A percentile compares a stretch with the other conserved stretches of the same genome.
phyloP scores from a whole-genome alignment of 176 grass and related monocot genomes.

The Cenchrus fungigraminus region DNA sequence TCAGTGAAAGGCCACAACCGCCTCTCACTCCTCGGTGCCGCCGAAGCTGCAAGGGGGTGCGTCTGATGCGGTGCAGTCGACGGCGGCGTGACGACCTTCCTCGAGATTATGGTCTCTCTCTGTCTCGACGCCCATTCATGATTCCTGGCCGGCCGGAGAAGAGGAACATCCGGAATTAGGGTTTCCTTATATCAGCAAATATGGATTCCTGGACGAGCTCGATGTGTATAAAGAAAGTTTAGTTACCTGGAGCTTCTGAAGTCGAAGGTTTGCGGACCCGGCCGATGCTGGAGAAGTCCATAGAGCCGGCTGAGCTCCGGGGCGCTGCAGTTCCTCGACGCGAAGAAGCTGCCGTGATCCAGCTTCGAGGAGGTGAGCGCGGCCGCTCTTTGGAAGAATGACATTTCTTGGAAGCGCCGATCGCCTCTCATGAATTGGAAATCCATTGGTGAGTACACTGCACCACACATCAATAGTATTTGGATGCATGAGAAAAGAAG shows the following conservation, averaged over 20 bases:
- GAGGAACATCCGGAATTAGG: conserved; percentile 43
- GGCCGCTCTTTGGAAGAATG: conserved; percentile 67
- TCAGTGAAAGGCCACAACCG: conserved; percentile 45
- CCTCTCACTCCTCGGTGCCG: not conserved
- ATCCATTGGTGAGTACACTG: conserved; percentile 81
- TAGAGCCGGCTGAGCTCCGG: conserved; percentile 57
- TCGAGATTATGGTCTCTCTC: conserved; percentile 40
- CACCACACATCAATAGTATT: not conserved
- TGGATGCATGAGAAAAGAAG: not conserved
- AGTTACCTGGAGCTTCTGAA: conserved; percentile 66
- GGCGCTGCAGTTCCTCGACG: conserved; percentile 39
- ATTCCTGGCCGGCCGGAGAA: conserved; percentile 39
- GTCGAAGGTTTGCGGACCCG: conserved; percentile 55
- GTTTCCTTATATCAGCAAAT: not conserved
- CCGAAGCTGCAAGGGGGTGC: not conserved
- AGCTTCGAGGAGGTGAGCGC: conserved; percentile 40
- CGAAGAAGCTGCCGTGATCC: conserved; percentile 53
- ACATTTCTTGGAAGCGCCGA: conserved; percentile 66
- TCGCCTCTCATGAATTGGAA: conserved; percentile 83
- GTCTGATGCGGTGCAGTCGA: conserved; percentile 26
- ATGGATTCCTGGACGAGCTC: not conserved
- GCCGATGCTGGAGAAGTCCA: conserved; percentile 51
- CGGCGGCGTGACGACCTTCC: conserved; percentile 37
- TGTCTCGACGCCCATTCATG: conserved; percentile 75
- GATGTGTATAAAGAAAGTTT: not conserved